phyloP scores from a whole-genome alignment of 352 stramenopile species.

The Blastocystis sp. region DNA sequence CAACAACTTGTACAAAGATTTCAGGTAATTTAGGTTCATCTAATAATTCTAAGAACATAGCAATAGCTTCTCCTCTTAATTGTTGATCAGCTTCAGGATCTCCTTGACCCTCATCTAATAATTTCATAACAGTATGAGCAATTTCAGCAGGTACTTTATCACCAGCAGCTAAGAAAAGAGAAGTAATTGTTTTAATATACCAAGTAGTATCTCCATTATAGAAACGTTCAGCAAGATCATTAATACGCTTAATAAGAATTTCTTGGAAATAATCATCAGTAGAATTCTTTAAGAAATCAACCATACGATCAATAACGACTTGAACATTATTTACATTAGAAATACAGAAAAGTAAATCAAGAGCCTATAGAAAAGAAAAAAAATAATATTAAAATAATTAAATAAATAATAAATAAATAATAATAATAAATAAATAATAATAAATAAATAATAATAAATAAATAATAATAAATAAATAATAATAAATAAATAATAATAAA shows the following conservation, averaged over 20 bases:
- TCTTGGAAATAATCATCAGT: constrained; percentile 87
- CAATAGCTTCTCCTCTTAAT: constrained; percentile 77
- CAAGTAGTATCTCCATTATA: constrained; percentile 89
- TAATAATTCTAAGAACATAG: constrained; percentile 82
- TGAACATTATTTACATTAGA: constrained; percentile 98
- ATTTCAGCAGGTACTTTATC: constrained; percentile 87
- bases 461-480: not conserved
- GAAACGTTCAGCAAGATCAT: constrained; percentile 82
- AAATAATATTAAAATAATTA: too few relatives aligned
- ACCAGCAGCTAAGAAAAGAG: constrained; percentile 72
- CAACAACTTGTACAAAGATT: constrained; percentile 85
- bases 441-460: too few relatives aligned
- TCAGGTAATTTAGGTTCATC: constrained; percentile 70
- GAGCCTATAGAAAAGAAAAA: too few relatives aligned
- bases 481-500: not conserved
- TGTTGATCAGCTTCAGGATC: constrained; percentile 87
- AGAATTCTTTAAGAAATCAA: constrained; percentile 75
- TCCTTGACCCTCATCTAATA: constrained; percentile 86
- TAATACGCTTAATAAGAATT: constrained; percentile 86
- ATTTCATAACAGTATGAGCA: constrained; percentile 82
- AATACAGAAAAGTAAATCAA: constrained; percentile 75
- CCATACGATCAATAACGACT: constrained; percentile 93
- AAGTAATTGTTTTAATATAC: constrained; percentile 92
- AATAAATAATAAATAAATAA: too few relatives aligned
- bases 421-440: too few relatives aligned